Evolutionary conservation across 495 filamentous ascomycete species (phyloP).

Genomic region (Neurospora sp.): DNA sequence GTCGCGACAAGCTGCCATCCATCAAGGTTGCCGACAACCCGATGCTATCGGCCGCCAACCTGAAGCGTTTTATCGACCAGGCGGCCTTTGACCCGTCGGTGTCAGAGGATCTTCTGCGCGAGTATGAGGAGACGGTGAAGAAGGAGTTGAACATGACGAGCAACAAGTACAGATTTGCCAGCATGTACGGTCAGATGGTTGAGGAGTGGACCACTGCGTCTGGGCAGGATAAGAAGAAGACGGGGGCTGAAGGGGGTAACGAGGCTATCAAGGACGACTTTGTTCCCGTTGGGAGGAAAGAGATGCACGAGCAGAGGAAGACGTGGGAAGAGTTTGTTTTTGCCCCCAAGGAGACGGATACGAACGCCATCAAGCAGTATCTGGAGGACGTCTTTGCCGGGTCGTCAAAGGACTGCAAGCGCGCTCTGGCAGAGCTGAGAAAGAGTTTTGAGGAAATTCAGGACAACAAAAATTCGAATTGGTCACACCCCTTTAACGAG

Average conservation of each 20-base stretch:
- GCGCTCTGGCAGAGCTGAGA: not conserved
- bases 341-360: slow-evolving; percentile 24
- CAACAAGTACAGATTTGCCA: slow-evolving; percentile 46
- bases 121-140: slow-evolving; percentile 32
- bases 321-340: slow-evolving; percentile 46
- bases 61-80: slow-evolving; percentile 23
- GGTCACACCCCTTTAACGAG: slow-evolving; percentile 15
- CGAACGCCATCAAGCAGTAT: slow-evolving; percentile 32
- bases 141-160: slow-evolving; percentile 30
- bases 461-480: slow-evolving; percentile 3
- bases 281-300: slow-evolving; percentile 15
- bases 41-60: slow-evolving; percentile 10
- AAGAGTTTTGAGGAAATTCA: slow-evolving; percentile 2
- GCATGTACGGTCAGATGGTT: slow-evolving; percentile 51
- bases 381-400: slow-evolving; percentile 42
- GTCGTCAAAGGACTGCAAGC: slow-evolving; percentile 13
- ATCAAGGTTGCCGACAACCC: slow-evolving; percentile 5
- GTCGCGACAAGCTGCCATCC: slow-evolving; percentile 17
- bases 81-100: slow-evolving; percentile 28
- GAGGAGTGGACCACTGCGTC: slow-evolving; percentile 45
- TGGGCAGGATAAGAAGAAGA: slow-evolving; percentile 7
- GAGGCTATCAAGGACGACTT: not conserved
- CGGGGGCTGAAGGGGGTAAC: slow-evolving; percentile 6
- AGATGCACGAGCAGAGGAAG: slow-evolving; percentile 34
- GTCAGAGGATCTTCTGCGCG: slow-evolving; percentile 18